A percentile compares a stretch with the other conserved stretches of the same genome.
Evolutionary conservation across 495 filamentous ascomycete species (phyloP).

Genomic region (Penicillium psychrofluorescens): DNA sequence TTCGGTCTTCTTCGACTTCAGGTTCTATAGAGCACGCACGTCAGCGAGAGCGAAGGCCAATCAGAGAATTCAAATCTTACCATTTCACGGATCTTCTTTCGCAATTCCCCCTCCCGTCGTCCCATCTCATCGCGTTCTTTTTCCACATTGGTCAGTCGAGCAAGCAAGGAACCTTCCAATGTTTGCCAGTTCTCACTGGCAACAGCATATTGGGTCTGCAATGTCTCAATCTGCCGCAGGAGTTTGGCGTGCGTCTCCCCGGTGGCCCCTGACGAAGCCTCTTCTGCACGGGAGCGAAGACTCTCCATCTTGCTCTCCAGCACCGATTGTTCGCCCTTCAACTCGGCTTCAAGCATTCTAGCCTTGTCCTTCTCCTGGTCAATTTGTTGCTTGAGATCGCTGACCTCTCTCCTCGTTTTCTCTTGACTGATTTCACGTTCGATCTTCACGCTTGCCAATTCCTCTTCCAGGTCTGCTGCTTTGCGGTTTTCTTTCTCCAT

Average conservation of each 20-base stretch:
- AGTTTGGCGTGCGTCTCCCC: constrained; percentile 88
- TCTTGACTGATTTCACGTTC: constrained; percentile 73
- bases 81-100: constrained; percentile 78
- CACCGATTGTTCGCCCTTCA: constrained; percentile 70
- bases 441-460: constrained; percentile 60
- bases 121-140: constrained; percentile 81
- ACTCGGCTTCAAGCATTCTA: constrained; percentile 63
- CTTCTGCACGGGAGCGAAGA: constrained; percentile 77
- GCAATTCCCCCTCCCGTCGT: constrained; percentile 76
- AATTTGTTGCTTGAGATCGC: constrained; percentile 60
- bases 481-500: constrained; percentile 62
- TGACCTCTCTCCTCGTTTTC: constrained; percentile 59
- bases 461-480: constrained; percentile 62
- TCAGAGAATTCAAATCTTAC: constrained; percentile 40
- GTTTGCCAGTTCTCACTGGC: constrained; percentile 98
- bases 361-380: constrained; percentile 70
- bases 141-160: constrained; percentile 68
- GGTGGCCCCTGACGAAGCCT: constrained; percentile 72
- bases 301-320: constrained; percentile 89
- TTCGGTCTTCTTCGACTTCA: constrained; percentile 68
- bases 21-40: constrained; percentile 41
- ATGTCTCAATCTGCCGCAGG: constrained; percentile 85
- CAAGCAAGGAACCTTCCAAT: constrained; percentile 74
- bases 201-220: constrained; percentile 91
- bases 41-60: background rate